These are phyloP conservation scores for Colletotrichum truncatum DNA, from an alignment of 2,329 filamentous ascomycete species.

Conservation along the genomic window DNA sequence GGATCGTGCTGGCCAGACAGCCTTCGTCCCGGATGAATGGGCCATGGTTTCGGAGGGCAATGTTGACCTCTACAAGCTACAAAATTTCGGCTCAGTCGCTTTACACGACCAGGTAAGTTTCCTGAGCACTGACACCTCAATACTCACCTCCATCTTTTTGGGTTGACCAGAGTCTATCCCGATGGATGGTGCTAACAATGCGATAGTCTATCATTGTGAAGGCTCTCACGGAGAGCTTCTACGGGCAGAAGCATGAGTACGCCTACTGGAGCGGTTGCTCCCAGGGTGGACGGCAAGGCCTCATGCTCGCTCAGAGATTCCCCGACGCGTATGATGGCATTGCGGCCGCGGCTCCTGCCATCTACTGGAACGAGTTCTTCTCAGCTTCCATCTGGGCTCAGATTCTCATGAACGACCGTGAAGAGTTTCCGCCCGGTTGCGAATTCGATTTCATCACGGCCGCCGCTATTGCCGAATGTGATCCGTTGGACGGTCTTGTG, in stretches of 20 bases:
- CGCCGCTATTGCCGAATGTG: constrained; percentile 44
- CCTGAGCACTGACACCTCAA: background rate
- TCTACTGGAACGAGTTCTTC: constrained; percentile 35
- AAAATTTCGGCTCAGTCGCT: constrained; percentile 43
- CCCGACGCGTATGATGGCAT: constrained; percentile 60
- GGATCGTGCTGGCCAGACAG: background rate
- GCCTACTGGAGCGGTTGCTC: constrained; percentile 61
- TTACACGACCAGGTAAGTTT: constrained; percentile 52
- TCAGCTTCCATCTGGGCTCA: background rate
- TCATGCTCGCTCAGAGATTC: constrained; percentile 54
- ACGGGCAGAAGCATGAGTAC: constrained; percentile 44
- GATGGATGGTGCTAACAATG: background rate
- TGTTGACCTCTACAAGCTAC: constrained; percentile 32
- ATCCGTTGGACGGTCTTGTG: constrained; percentile 32
- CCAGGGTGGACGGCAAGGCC: constrained; percentile 59
- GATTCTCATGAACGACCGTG: background rate
- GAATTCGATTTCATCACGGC: constrained; percentile 41
- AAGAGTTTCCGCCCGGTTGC: background rate
- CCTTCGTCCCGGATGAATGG: background rate
- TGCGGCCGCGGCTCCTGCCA: background rate
- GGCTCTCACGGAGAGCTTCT: constrained; percentile 55
- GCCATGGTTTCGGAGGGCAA: constrained; percentile 34
- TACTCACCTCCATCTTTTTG: too few relatives aligned
- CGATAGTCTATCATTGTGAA: constrained; percentile 52
- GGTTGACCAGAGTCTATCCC: too few relatives aligned